phyloP scores from a whole-genome alignment of 2,329 filamentous ascomycete species.

The Arthroderma uncinatum region DNA sequence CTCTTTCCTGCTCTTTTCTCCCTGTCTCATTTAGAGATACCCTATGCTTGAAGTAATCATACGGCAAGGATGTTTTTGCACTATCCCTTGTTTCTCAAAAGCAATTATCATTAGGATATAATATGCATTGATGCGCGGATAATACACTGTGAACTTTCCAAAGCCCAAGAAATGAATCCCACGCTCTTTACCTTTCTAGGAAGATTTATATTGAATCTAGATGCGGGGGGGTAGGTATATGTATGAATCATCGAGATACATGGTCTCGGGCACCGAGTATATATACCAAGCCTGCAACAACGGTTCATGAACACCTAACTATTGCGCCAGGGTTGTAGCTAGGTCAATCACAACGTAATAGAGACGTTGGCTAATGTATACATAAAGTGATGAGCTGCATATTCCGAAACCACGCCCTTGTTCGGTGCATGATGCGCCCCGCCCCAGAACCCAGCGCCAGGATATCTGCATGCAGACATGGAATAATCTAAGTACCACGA shows the following conservation, averaged over 20 bases:
- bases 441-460: not conserved
- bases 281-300: no score
- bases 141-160: no score
- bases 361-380: not conserved
- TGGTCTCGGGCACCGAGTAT: no score
- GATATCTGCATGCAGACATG: not conserved
- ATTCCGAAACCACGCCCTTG: not conserved
- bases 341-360: not conserved
- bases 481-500: not conserved
- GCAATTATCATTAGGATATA: not conserved
- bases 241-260: not conserved
- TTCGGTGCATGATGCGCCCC: not conserved
- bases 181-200: no score
- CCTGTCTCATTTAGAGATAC: no score
- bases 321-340: not conserved
- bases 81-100: not conserved
- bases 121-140: not conserved
- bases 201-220: no score
- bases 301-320: not conserved
- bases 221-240: no score
- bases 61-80: not conserved
- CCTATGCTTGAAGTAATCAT: not conserved
- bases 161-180: no score
- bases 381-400: not conserved
- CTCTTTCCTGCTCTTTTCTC: no score